These are phyloP conservation scores for Hyphodiscus sp. DNA, from an alignment of 2,329 filamentous ascomycete species.

Conservation along the genomic window DNA sequence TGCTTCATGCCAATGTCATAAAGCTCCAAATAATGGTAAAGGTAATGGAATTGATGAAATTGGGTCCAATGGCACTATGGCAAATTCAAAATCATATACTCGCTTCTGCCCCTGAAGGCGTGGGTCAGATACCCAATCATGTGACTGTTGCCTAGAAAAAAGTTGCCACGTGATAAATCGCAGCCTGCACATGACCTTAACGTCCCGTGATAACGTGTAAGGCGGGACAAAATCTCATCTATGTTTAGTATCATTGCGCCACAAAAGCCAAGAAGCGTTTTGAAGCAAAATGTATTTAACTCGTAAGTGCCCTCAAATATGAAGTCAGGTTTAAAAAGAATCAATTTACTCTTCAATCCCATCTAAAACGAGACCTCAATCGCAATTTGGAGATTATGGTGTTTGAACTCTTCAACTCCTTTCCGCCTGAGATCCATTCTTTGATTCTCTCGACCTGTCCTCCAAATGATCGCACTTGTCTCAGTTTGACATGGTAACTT, in stretches of 20 bases:
- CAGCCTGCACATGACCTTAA: neutral
- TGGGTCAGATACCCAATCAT: neutral
- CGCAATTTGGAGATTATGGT: too few species aligned
- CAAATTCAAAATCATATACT: neutral
- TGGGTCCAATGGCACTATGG: neutral
- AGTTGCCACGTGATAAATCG: neutral
- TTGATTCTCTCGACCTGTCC: conserved; percentile 20
- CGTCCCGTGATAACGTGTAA: neutral
- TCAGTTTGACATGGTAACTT: conserved; percentile 24
- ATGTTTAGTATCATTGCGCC: neutral
- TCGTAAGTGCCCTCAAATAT: neutral
- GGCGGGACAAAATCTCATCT: neutral
- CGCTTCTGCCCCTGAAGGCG: neutral
- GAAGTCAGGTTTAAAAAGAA: too few species aligned
- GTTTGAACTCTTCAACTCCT: conserved; percentile 19
- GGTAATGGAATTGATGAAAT: too few species aligned
- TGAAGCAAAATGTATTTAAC: neutral
- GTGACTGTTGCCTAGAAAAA: neutral
- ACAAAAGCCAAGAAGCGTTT: neutral
- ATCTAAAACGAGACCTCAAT: too few species aligned
- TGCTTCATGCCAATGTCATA: too few species aligned
- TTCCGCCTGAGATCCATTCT: conserved; percentile 23
- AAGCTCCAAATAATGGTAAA: too few species aligned
- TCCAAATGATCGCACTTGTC: conserved; percentile 21
- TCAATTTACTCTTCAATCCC: too few species aligned